Evolutionary conservation across 352 stramenopile species (phyloP), one percentile per base, ranked within the genome.

Genomic region (Saprolegnia diclina): DNA sequence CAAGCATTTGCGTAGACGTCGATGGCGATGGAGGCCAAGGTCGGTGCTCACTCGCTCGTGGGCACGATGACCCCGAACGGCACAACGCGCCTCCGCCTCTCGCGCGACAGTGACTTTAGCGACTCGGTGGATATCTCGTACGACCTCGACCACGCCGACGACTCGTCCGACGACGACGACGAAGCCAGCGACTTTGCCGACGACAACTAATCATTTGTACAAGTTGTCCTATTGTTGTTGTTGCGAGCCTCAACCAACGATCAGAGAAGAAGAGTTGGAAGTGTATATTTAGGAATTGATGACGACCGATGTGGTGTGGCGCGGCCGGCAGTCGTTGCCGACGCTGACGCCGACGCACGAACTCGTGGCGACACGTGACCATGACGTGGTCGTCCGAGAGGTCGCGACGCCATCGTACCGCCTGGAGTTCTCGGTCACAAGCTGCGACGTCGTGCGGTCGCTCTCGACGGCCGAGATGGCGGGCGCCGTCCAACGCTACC

Each of bases 391-490:
- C 1, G 42, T 48, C 13, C 42, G 42, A 48, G 42, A 48, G 18
- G 13, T 48, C 13, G 13, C 18, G 42, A n/a, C 18, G 18, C 42
- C 42, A 7, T 14, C 42, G 13, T 48, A 48, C 42, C 13, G 13
- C 13, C 42, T 48, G 3, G 42, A 11, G 3, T 48, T 48, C 29
- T 35, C 29, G 29, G 29, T 35, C 29, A 2, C 2, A 35, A 5
- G 29, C 29, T 6, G 29, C 29, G 29, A 2, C 42, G 42, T 48
- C 3, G 42, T n/a, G 42, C 42, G 42, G 7, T n/a, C 13, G 42
- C 42, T 62, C 18, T 38, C 54, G 4, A 62, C 54, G 22, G 32
- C n/a, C 21, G 54, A 62, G 10, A 35, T 62, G 13, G 54, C 54
- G 0, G n/a, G 0, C 21, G 19, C 21, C 54, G 54, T 62, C 24